Percentiles rank a stretch among this genome's conserved stretches.
These are phyloP conservation scores for Xanthoconium separans DNA, from an alignment of 1,284 basidiomycete genomes.

Conservation along the genomic window DNA sequence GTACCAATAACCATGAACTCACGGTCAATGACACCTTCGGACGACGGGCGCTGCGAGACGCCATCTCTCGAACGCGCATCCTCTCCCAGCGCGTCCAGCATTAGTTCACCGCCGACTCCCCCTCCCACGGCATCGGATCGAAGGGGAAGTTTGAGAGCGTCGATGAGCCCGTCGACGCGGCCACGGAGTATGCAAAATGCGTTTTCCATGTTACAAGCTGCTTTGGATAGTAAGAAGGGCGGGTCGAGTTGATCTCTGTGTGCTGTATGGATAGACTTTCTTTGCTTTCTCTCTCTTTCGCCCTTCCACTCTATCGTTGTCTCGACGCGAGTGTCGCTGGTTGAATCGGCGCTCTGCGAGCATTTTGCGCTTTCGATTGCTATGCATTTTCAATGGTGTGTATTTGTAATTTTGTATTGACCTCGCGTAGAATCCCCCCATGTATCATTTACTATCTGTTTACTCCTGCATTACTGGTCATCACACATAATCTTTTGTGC, in stretches of 20 bases:
- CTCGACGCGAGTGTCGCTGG: not conserved
- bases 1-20: conserved; percentile 58
- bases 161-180: conserved; percentile 89
- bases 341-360: too few species aligned
- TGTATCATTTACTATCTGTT: too few species aligned
- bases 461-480: too few species aligned
- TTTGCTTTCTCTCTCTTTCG: not conserved
- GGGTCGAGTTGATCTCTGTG: conserved; percentile 9
- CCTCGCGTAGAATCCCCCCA: too few species aligned
- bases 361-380: too few species aligned
- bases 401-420: too few species aligned
- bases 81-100: conserved; percentile 25
- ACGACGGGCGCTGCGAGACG: conserved; percentile 35
- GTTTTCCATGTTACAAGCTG: conserved; percentile 89
- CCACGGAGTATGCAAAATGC: conserved; percentile 92
- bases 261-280: not conserved
- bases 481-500: too few species aligned
- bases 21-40: conserved; percentile 65
- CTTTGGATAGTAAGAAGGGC: conserved; percentile 69
- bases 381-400: too few species aligned
- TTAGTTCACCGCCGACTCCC: conserved; percentile 36
- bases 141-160: conserved; percentile 91
- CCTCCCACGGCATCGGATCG: conserved; percentile 67
- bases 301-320: not conserved
- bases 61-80: conserved; percentile 29